Percentiles rank a stretch among this genome's conserved stretches.
These are phyloP conservation scores for Glycine latifolia DNA, from an alignment of 306 rosid species.

Conservation along the genomic window DNA sequence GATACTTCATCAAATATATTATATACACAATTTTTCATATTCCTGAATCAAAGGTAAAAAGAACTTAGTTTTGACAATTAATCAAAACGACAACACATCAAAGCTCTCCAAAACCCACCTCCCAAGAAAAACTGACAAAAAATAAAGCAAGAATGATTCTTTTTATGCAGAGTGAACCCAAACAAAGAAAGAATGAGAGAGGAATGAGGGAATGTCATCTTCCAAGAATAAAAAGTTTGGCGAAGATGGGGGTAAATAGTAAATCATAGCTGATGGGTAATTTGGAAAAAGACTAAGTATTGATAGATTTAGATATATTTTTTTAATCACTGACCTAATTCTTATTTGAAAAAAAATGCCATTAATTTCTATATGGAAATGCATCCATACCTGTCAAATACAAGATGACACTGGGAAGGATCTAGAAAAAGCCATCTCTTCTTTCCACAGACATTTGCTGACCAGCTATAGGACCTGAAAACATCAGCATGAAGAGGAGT, in stretches of 20 bases:
- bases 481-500: conserved; percentile 98
- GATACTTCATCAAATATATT: conserved; percentile 76
- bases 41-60: conserved; percentile 63
- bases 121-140: neutral
- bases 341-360: conserved; percentile 31
- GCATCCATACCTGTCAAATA: conserved; percentile 78
- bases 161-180: conserved; percentile 1
- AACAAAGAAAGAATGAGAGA: conserved; percentile 9
- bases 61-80: conserved; percentile 33
- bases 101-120: conserved; percentile 3
- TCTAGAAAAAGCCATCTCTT: conserved; percentile 88
- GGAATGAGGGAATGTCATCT: neutral
- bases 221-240: conserved; percentile 4
- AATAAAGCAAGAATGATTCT: neutral
- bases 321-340: neutral
- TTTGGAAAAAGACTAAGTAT: conserved; percentile 1
- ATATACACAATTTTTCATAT: conserved; percentile 72
- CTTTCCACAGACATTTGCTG: conserved; percentile 90
- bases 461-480: conserved; percentile 97
- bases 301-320: conserved; percentile 3
- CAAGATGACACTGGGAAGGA: conserved; percentile 81
- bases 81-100: conserved; percentile 31
- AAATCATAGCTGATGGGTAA: conserved; percentile 2
- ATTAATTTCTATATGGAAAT: conserved; percentile 27
- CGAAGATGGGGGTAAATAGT: neutral